A percentile compares a stretch with the other conserved stretches of the same genome.
Conservation (phyloP, 106 monocot species). For the Triglochin maritima region DNA sequence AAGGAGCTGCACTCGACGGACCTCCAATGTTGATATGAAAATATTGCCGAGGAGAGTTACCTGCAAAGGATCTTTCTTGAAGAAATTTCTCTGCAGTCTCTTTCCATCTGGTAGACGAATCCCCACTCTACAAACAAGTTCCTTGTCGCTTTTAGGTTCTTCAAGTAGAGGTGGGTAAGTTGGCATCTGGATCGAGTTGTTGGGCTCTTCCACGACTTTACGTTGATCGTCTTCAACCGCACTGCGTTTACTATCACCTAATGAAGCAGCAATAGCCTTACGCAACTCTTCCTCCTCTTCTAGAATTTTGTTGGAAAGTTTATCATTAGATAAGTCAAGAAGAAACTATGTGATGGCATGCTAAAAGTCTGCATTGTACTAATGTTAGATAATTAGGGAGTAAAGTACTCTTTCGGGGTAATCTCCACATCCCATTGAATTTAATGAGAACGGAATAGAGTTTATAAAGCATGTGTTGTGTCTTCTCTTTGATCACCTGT, state of each 20-base stretch:
- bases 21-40: not conserved
- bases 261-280: conserved; percentile 29
- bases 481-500: too few species aligned
- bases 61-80: conserved; percentile 56
- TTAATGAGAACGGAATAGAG: too few species aligned
- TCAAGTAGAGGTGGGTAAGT: conserved; percentile 75
- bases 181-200: conserved; percentile 10
- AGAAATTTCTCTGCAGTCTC: conserved; percentile 65
- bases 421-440: too few species aligned
- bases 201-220: conserved; percentile 9
- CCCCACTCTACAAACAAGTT: conserved; percentile 59
- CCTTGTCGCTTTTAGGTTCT: conserved; percentile 58
- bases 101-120: conserved; percentile 80
- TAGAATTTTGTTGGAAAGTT: conserved; percentile 8
- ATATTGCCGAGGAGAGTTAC: conserved; percentile 12
- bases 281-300: conserved; percentile 32
- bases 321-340: too few species aligned
- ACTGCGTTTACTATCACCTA: conserved; percentile 18
- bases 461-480: too few species aligned
- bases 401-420: too few species aligned
- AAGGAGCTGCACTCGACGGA: not conserved
- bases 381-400: too few species aligned
- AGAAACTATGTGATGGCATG: too few species aligned
- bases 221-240: conserved; percentile 11
- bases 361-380: too few species aligned